These are phyloP conservation scores for Apiospora saccharicola DNA, from an alignment of 2,329 filamentous ascomycete species.

Conservation along the genomic window DNA sequence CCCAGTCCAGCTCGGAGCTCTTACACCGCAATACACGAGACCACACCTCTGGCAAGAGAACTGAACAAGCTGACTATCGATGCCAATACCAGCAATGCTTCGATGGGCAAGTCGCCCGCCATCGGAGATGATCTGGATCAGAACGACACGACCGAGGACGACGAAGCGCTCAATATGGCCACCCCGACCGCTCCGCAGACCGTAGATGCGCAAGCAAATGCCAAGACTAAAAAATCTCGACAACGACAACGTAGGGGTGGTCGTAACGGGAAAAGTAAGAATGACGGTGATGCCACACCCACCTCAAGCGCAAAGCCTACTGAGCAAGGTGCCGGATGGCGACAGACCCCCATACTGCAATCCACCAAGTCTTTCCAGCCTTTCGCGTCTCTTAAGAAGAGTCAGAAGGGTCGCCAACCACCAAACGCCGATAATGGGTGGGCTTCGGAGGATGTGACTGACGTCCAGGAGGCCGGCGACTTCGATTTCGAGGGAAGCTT, in stretches of 20 bases:
- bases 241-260: constrained; percentile 36
- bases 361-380: constrained; percentile 69
- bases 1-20: background rate
- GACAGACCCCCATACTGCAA: constrained; percentile 66
- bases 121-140: constrained; percentile 27
- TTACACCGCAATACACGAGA: constrained; percentile 22
- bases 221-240: constrained; percentile 32
- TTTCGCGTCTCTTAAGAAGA: constrained; percentile 65
- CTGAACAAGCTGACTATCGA: constrained; percentile 12
- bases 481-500: constrained; percentile 92
- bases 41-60: constrained; percentile 19
- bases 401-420: constrained; percentile 51
- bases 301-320: constrained; percentile 34
- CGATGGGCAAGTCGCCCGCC: too few species aligned
- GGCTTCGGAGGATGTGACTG: constrained; percentile 95
- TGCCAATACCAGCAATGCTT: constrained; percentile 5
- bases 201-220: constrained; percentile 23
- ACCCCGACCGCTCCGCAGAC: constrained; percentile 32
- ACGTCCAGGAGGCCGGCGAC: constrained; percentile 90
- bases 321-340: constrained; percentile 60
- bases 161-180: constrained; percentile 29
- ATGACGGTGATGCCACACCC: constrained; percentile 30
- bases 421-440: constrained; percentile 74
- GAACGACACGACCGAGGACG: constrained; percentile 35
- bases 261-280: constrained; percentile 29